Percentiles rank a stretch among this genome's conserved stretches.
These are phyloP conservation scores for Tanacetum coccineum DNA, from an alignment of 129 eudicot species.

Conservation along the genomic window DNA sequence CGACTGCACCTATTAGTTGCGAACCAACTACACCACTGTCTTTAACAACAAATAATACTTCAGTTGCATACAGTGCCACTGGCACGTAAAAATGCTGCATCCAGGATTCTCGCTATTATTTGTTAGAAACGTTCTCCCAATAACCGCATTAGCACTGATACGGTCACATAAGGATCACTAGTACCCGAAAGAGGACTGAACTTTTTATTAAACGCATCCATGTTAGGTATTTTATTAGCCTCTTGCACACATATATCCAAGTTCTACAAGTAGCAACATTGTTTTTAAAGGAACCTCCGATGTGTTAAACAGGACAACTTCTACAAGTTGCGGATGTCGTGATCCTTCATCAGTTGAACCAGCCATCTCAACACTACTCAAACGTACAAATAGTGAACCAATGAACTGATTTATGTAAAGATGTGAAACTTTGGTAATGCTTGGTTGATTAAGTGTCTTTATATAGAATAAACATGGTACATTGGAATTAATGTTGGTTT, in stretches of 20 bases:
- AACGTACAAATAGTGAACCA: neutral
- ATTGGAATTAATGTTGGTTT: neutral
- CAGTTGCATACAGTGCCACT: slow-evolving; percentile 73
- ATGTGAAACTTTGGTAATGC: slow-evolving; percentile 11
- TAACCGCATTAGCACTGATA: slow-evolving; percentile 56
- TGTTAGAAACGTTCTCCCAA: slow-evolving; percentile 71
- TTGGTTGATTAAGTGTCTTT: slow-evolving; percentile 11
- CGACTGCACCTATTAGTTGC: slow-evolving; percentile 77
- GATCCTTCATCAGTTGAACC: slow-evolving; percentile 44
- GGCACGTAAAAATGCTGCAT: slow-evolving; percentile 69
- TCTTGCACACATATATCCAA: slow-evolving; percentile 80
- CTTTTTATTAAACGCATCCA: slow-evolving; percentile 64
- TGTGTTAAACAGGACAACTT: slow-evolving; percentile 53
- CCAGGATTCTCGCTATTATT: slow-evolving; percentile 77
- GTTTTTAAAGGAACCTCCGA: slow-evolving; percentile 44
- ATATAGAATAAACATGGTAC: slow-evolving; percentile 15
- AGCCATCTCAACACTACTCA: slow-evolving; percentile 20
- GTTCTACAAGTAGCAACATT: slow-evolving; percentile 69
- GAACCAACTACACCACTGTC: slow-evolving; percentile 85
- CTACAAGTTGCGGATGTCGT: slow-evolving; percentile 55
- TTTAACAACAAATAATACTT: slow-evolving; percentile 71
- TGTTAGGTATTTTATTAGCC: slow-evolving; percentile 75
- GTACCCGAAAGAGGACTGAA: slow-evolving; percentile 47
- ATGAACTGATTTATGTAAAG: slow-evolving; percentile 7
- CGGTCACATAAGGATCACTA: slow-evolving; percentile 84